Evolutionary conservation across 2,329 filamentous ascomycete genomes (phyloP).

Genomic region (Sclerotinia nivalis): DNA sequence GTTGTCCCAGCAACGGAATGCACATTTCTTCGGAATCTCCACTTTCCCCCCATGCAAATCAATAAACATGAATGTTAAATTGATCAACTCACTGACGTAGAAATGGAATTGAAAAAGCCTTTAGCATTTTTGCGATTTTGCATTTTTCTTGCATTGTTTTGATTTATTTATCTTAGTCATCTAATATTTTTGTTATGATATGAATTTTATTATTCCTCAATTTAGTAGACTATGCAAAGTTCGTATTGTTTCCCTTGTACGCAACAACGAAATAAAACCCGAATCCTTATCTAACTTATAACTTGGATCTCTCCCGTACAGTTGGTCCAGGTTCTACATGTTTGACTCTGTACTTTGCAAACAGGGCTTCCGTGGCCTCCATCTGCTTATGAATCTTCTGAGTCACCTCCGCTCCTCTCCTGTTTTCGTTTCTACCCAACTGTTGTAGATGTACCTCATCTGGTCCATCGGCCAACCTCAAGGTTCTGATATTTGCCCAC

Average conservation of each 20-base stretch:
- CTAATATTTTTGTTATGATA: not conserved
- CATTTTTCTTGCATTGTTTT: not conserved
- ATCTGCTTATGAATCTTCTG: conserved; percentile 64
- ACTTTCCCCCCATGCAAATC: conserved; percentile 6
- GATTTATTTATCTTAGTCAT: not conserved
- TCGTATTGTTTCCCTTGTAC: not conserved
- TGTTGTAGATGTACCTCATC: conserved; percentile 93
- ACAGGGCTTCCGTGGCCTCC: conserved; percentile 63
- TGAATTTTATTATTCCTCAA: not conserved
- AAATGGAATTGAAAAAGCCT: not conserved
- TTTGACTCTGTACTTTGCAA: conserved; percentile 57
- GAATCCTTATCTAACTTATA: conserved; percentile 31
- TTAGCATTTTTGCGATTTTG: too few relatives aligned
- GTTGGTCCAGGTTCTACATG: conserved; percentile 37
- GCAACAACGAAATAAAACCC: not conserved
- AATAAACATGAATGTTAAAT: not conserved
- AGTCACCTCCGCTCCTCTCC: conserved; percentile 60
- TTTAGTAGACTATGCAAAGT: not conserved
- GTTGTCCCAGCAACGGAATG: conserved; percentile 15
- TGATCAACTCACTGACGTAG: not conserved
- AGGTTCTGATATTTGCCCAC: conserved; percentile 78
- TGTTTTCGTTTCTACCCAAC: conserved; percentile 79
- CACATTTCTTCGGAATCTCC: conserved; percentile 19
- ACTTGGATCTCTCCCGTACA: conserved; percentile 38
- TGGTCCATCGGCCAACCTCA: conserved; percentile 87